phyloP scores from a whole-genome alignment of 2,329 filamentous ascomycete genomes.

The Penicillium occitanis region DNA sequence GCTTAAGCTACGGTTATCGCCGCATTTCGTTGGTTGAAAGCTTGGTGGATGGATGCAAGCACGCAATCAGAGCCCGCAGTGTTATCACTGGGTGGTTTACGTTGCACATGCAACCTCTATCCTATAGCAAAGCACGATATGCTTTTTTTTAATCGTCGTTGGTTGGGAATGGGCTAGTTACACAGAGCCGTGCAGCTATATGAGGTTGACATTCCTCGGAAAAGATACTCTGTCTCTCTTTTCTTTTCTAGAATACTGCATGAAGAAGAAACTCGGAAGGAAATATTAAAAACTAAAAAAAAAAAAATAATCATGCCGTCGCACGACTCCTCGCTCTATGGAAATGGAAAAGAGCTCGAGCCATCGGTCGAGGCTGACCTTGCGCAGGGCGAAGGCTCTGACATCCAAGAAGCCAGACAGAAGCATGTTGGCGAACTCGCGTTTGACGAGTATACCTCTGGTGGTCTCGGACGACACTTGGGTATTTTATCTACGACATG shows the following conservation, averaged over 20 bases:
- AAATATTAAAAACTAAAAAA: not conserved
- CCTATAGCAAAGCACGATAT: not conserved
- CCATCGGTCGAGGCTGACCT: constrained; percentile 5
- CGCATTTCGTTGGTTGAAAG: not conserved
- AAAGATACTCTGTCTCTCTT: not conserved
- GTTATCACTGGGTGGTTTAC: constrained; percentile 14
- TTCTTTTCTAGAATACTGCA: constrained; percentile 2
- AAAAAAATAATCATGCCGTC: constrained; percentile 14
- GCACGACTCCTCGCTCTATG: not conserved
- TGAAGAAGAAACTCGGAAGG: not conserved
- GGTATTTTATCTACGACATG: constrained; percentile 27
- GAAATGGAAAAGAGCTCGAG: constrained; percentile 13
- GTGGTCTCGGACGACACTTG: constrained; percentile 28
- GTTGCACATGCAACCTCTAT: constrained; percentile 2
- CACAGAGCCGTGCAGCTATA: constrained; percentile 2
- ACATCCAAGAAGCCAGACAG: constrained; percentile 5
- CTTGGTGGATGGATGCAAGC: constrained; percentile 2
- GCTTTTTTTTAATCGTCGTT: not conserved
- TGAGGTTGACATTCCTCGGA: not conserved
- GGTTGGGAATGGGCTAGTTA: not conserved
- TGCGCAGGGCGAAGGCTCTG: not conserved
- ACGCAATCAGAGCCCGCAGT: constrained; percentile 21
- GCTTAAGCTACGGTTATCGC: not conserved
- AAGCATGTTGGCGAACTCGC: constrained; percentile 23
- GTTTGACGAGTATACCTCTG: constrained; percentile 27